Percentiles rank a stretch among this genome's conserved stretches.
These are phyloP conservation scores for Diddensiella transvaalensis DNA, from an alignment of 805 yeast genomes.

Conservation along the genomic window DNA sequence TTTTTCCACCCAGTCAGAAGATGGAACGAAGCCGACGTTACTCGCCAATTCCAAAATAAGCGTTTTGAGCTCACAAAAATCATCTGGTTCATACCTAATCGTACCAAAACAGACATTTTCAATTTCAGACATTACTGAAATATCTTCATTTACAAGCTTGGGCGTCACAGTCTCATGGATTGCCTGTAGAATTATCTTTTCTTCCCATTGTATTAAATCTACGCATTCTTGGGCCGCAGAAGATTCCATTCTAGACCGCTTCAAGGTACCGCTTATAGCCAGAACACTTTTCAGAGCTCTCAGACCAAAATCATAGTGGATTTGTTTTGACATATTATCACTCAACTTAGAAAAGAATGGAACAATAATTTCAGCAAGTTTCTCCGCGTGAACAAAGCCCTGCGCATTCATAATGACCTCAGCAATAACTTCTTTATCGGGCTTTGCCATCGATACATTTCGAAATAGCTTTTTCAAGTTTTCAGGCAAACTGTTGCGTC, in stretches of 20 bases:
- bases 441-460: slow-evolving; percentile 65
- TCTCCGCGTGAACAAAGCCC: slow-evolving; percentile 54
- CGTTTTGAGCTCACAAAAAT: slow-evolving; percentile 29
- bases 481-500: slow-evolving; percentile 79
- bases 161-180: slow-evolving; percentile 66
- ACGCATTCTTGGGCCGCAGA: background rate
- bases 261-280: slow-evolving; percentile 51
- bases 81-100: slow-evolving; percentile 22
- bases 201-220: slow-evolving; percentile 8
- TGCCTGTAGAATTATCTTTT: slow-evolving; percentile 44
- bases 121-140: slow-evolving; percentile 34
- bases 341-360: slow-evolving; percentile 50
- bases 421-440: slow-evolving; percentile 66
- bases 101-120: slow-evolving; percentile 23
- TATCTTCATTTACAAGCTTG: slow-evolving; percentile 56
- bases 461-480: slow-evolving; percentile 77
- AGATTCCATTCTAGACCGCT: slow-evolving; percentile 26
- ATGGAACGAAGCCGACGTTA: slow-evolving; percentile 33
- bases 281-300: slow-evolving; percentile 73
- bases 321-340: slow-evolving; percentile 45
- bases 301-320: slow-evolving; percentile 88
- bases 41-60: slow-evolving; percentile 28
- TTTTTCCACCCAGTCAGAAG: slow-evolving; percentile 50
- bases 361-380: slow-evolving; percentile 48
- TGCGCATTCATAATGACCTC: slow-evolving; percentile 69